These are phyloP conservation scores for Chimonanthus praecox DNA, from an alignment of 164 flowering plant species.

Conservation along the genomic window DNA sequence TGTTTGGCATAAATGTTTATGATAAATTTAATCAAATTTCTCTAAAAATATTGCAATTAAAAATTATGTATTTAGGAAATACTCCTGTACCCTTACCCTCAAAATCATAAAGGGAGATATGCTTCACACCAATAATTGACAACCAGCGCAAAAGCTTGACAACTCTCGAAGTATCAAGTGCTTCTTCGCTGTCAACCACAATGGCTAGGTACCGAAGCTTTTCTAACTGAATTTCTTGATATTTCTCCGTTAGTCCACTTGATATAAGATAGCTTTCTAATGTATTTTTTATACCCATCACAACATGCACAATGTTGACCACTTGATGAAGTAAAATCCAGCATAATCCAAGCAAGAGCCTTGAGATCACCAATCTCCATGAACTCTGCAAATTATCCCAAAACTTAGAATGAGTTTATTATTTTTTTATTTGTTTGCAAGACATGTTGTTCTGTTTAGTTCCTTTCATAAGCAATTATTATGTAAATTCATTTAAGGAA, in stretches of 20 bases:
- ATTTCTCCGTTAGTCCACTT: slow-evolving; percentile 33
- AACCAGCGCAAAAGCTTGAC: slow-evolving; percentile 66
- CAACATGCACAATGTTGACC: slow-evolving; percentile 36
- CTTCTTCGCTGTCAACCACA: slow-evolving; percentile 87
- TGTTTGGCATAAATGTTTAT: not conserved
- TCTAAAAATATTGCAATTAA: not conserved
- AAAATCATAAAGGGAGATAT: slow-evolving; percentile 67
- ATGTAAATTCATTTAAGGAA: too few relatives aligned
- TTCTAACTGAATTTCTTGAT: slow-evolving; percentile 33
- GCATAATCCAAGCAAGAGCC: slow-evolving; percentile 28
- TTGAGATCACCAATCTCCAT: slow-evolving; percentile 14
- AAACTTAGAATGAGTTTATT: too few relatives aligned
- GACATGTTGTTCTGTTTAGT: too few relatives aligned
- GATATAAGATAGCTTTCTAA: slow-evolving; percentile 55
- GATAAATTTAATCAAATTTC: not conserved
- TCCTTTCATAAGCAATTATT: too few relatives aligned
- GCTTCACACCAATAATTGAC: slow-evolving; percentile 52
- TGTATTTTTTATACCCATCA: slow-evolving; percentile 14
- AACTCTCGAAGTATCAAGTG: slow-evolving; percentile 40
- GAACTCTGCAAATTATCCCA: slow-evolving; percentile 7
- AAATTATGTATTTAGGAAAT: not conserved
- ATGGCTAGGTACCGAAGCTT: slow-evolving; percentile 66
- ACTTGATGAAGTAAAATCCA: slow-evolving; percentile 58
- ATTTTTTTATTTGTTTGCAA: too few relatives aligned
- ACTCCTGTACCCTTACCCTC: slow-evolving; percentile 48